A percentile compares a stretch with the other conserved stretches of the same genome.
phyloP scores from a whole-genome alignment of 2,329 filamentous ascomycete species.

The Colletotrichum gloeosporioides region DNA sequence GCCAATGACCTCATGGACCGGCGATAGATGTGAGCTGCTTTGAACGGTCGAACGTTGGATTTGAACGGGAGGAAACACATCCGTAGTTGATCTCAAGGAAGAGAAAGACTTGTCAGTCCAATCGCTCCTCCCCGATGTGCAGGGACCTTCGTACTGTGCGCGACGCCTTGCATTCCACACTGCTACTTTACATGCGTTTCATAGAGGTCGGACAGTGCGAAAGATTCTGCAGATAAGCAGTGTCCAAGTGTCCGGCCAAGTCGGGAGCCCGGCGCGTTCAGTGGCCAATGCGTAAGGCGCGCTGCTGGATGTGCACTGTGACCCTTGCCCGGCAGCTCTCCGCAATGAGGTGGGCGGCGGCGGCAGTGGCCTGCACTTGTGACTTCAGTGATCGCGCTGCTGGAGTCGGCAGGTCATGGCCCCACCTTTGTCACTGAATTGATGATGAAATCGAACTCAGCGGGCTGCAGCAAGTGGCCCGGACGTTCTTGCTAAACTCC shows the following conservation, averaged over 20 bases:
- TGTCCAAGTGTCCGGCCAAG: neutral
- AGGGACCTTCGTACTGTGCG: neutral
- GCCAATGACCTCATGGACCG: neutral
- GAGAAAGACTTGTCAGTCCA: neutral
- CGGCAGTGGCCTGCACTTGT: neutral
- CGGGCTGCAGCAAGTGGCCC: neutral
- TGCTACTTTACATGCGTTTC: rapidly evolving
- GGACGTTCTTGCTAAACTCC: slow-evolving; percentile 18
- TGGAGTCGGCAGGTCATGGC: neutral
- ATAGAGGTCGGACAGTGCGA: neutral
- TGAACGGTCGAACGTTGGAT: neutral
- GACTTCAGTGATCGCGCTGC: neutral
- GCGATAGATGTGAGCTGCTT: neutral
- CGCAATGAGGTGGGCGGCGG: neutral
- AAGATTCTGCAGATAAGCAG: neutral
- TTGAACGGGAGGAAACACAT: neutral
- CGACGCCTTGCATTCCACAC: rapidly evolving
- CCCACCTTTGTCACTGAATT: neutral
- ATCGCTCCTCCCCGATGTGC: neutral
- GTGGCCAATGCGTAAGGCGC: neutral
- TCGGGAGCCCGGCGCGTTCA: neutral
- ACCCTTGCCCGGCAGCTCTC: neutral
- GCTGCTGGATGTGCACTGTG: neutral
- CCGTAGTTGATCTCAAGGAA: neutral
- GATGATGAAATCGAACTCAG: slow-evolving; percentile 14